Percentiles rank a stretch among this genome's conserved stretches.
Evolutionary conservation across 768 basidiomycete species (phyloP).

Genomic region (Suillus paluster): DNA sequence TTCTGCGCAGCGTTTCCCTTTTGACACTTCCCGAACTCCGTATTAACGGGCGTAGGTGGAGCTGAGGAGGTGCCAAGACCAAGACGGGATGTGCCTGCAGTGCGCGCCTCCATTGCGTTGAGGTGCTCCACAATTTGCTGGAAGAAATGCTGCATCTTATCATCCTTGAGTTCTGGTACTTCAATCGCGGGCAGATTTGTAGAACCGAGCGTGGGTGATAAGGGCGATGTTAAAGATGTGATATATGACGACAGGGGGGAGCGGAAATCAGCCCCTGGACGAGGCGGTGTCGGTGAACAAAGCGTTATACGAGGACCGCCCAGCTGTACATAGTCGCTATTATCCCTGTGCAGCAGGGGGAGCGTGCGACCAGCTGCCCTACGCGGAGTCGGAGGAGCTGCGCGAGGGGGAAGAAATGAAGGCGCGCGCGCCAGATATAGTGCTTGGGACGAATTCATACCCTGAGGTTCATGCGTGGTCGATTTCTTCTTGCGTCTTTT

Average conservation of each 20-base stretch:
- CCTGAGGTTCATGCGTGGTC: conserved; percentile 30
- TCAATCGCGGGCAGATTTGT: conserved; percentile 50
- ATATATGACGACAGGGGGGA: conserved; percentile 29
- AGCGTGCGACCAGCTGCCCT: conserved; percentile 45
- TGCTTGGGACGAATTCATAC: conserved; percentile 29
- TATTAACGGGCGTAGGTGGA: conserved; percentile 17
- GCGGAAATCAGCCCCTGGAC: conserved; percentile 18
- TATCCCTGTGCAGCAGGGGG: conserved; percentile 15
- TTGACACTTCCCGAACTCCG: conserved; percentile 25
- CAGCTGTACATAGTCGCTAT: conserved; percentile 17
- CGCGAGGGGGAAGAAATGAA: conserved; percentile 53
- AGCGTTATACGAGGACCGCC: conserved; percentile 29
- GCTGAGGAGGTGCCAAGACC: conserved; percentile 7
- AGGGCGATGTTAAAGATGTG: conserved; percentile 32
- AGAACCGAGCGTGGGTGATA: conserved; percentile 35
- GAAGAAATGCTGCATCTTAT: conserved; percentile 82
- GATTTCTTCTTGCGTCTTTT: conserved; percentile 40
- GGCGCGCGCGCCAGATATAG: conserved; percentile 33
- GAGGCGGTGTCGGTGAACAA: conserved; percentile 31
- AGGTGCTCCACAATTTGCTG: conserved; percentile 84
- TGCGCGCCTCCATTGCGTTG: conserved; percentile 67
- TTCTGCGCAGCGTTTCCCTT: conserved; percentile 11
- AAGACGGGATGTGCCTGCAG: conserved; percentile 30
- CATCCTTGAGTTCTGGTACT: conserved; percentile 74
- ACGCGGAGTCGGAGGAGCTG: conserved; percentile 65